Evolutionary conservation across 2,329 filamentous ascomycete genomes (phyloP).

Genomic region (Ascochyta lentis): DNA sequence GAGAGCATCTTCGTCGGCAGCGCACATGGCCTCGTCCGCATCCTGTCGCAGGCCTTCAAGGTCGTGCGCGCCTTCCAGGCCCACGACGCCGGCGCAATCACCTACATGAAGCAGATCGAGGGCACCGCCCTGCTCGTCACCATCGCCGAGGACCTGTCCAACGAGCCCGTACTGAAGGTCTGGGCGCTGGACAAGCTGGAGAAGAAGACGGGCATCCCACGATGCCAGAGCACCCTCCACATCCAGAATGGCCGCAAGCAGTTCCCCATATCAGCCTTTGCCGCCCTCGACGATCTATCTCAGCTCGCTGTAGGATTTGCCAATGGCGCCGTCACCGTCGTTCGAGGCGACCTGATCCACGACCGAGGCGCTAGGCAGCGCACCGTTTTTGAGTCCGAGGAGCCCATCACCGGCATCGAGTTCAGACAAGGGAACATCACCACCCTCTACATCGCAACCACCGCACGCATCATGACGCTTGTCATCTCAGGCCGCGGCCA

Average conservation of each 20-base stretch:
- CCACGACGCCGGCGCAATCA: constrained; percentile 80
- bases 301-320: constrained; percentile 96
- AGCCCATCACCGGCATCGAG: constrained; percentile 91
- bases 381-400: constrained; percentile 94
- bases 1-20: constrained; percentile 90
- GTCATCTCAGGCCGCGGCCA: constrained; percentile 88
- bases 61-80: constrained; percentile 85
- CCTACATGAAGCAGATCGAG: constrained; percentile 90
- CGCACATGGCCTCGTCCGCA: constrained; percentile 83
- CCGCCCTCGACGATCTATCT: constrained; percentile 83
- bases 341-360: constrained; percentile 92
- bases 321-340: constrained; percentile 91
- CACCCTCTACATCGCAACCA: constrained; percentile 91
- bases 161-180: constrained; percentile 90
- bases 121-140: constrained; percentile 87
- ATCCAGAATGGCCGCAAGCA: constrained; percentile 91
- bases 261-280: constrained; percentile 94
- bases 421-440: constrained; percentile 70
- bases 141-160: constrained; percentile 83
- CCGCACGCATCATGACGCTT: constrained; percentile 83
- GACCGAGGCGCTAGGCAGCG: constrained; percentile 93
- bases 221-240: constrained; percentile 82
- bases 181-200: constrained; percentile 94
- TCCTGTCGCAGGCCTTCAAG: constrained; percentile 87
- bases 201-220: constrained; percentile 90